Evolutionary conservation across 257 asterid species (phyloP).

Genomic region (Agastache rugosa): DNA sequence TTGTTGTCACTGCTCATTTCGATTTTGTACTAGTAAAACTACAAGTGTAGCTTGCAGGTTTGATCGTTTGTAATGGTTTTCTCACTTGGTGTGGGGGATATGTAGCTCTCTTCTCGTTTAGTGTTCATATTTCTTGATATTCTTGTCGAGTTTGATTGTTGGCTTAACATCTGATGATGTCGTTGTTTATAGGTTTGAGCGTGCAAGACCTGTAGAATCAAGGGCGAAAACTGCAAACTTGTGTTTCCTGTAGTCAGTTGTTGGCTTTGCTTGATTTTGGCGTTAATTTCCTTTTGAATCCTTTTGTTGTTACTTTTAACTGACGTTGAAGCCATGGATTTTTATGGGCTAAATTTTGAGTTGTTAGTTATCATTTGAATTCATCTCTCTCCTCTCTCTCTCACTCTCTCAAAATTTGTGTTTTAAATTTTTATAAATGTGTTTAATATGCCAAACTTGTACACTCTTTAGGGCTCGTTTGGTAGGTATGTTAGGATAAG

Average conservation of each 20-base stretch:
- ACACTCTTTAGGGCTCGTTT: too few relatives aligned
- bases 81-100: background rate
- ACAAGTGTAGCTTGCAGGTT: background rate
- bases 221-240: background rate
- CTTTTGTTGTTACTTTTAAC: background rate
- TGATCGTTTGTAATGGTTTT: background rate
- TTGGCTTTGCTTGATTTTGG: conserved; percentile 8
- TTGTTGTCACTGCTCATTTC: background rate
- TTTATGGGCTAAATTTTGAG: conserved; percentile 25
- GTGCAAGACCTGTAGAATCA: conserved; percentile 50
- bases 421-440: background rate
- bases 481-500: too few relatives aligned
- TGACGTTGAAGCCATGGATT: conserved; percentile 10
- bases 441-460: too few relatives aligned
- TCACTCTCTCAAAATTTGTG: background rate
- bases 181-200: conserved; percentile 45
- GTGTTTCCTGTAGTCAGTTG: background rate
- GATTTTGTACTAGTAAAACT: background rate
- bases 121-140: background rate
- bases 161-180: background rate
- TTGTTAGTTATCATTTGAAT: background rate
- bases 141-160: background rate
- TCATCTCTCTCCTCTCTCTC: background rate
- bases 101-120: background rate
- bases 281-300: background rate